These are phyloP conservation scores for Xylaria multiplex DNA, from an alignment of 2,329 filamentous ascomycete species.

Conservation along the genomic window DNA sequence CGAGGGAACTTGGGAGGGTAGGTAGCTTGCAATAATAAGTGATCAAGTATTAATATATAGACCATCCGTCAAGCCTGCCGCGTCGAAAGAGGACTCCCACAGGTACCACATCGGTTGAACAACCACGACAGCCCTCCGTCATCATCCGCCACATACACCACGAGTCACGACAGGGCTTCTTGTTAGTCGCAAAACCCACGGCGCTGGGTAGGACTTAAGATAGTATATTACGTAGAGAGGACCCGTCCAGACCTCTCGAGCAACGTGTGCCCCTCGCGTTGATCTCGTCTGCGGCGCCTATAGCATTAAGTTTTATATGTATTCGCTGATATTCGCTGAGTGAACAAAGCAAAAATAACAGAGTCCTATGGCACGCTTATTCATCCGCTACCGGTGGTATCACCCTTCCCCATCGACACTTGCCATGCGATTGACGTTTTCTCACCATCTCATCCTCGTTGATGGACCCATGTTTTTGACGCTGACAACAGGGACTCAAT, in stretches of 20 bases:
- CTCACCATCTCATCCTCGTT: not conserved
- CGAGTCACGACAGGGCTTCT: not conserved
- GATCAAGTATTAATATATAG: slow-evolving; percentile 15
- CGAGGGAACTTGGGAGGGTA: not conserved
- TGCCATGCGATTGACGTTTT: not conserved
- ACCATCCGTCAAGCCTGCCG: not conserved
- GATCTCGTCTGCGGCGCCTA: not conserved
- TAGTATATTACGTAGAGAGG: slow-evolving; percentile 7
- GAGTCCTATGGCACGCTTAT: not conserved
- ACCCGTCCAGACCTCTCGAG: not conserved
- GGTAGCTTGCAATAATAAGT: slow-evolving; percentile 6
- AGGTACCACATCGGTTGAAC: not conserved
- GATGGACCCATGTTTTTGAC: slow-evolving; percentile 17
- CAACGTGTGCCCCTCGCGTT: not conserved
- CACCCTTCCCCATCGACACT: slow-evolving; percentile 1
- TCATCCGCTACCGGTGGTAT: slow-evolving; percentile 1
- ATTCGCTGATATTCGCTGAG: not conserved
- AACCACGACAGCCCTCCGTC: not conserved
- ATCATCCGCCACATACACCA: not conserved
- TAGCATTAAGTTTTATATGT: not conserved
- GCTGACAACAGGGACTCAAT: slow-evolving; percentile 20
- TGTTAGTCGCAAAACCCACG: not conserved
- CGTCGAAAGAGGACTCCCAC: slow-evolving; percentile 7
- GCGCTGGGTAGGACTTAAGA: slow-evolving; percentile 5
- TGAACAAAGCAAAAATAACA: slow-evolving; percentile 4